Percentiles rank a stretch among this genome's conserved stretches.
phyloP scores from a whole-genome alignment of 2,329 filamentous ascomycete species.

The Metarhizium album region DNA sequence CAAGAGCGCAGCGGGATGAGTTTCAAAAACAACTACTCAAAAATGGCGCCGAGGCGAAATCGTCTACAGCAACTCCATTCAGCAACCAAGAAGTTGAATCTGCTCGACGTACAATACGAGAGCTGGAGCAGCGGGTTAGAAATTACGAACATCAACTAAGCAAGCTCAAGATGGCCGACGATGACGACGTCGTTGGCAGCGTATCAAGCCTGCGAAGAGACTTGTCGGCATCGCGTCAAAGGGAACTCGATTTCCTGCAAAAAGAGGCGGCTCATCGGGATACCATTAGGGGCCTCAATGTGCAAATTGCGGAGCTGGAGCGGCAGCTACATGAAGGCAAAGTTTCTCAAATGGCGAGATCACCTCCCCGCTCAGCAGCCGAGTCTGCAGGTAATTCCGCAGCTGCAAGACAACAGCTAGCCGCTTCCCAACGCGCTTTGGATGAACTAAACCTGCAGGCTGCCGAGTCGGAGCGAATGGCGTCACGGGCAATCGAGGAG shows the following conservation, averaged over 20 bases:
- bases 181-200: slow-evolving; percentile 37
- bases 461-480: slow-evolving; percentile 39
- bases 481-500: slow-evolving; percentile 30
- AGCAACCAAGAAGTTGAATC: slow-evolving; percentile 45
- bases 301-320: slow-evolving; percentile 56
- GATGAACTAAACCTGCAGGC: slow-evolving; percentile 41
- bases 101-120: slow-evolving; percentile 51
- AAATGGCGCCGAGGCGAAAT: slow-evolving; percentile 34
- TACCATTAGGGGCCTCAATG: slow-evolving; percentile 50
- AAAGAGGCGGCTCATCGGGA: slow-evolving; percentile 56
- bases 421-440: slow-evolving; percentile 46
- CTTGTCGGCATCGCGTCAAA: slow-evolving; percentile 52
- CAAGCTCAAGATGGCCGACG: slow-evolving; percentile 21
- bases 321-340: slow-evolving; percentile 55
- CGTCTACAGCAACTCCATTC: slow-evolving; percentile 32
- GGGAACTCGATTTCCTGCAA: slow-evolving; percentile 53
- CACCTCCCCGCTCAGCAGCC: slow-evolving; percentile 35
- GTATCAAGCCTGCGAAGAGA: slow-evolving; percentile 52
- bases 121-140: slow-evolving; percentile 51
- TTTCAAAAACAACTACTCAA: slow-evolving; percentile 49
- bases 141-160: slow-evolving; percentile 38
- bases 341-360: slow-evolving; percentile 35
- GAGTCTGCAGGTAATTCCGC: slow-evolving; percentile 48
- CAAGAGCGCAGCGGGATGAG: slow-evolving; percentile 56
- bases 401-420: slow-evolving; percentile 49